Evolutionary conservation across 2,329 filamentous ascomycete species (phyloP).

Genomic region (Beauveria pseudobassiana): DNA sequence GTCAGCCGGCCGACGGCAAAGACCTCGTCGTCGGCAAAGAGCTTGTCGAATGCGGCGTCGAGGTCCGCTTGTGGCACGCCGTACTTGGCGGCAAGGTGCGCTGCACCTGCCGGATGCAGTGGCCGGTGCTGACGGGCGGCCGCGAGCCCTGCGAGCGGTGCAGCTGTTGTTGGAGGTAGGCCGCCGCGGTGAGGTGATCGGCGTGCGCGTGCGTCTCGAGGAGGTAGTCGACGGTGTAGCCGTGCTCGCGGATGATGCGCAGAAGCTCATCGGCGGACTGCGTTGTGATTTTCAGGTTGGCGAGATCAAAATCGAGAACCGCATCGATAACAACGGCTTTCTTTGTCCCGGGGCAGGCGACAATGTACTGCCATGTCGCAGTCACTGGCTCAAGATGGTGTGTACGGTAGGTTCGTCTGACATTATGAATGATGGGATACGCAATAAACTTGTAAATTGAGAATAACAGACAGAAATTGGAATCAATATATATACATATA

Average conservation of each 20-base stretch:
- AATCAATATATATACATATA: neutral
- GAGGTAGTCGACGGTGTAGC: slow-evolving; percentile 43
- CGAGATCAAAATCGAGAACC: slow-evolving; percentile 49
- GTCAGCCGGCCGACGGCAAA: slow-evolving; percentile 43
- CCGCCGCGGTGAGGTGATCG: slow-evolving; percentile 52
- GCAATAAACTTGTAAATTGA: neutral
- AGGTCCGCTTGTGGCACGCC: slow-evolving; percentile 36
- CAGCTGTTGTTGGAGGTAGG: slow-evolving; percentile 46
- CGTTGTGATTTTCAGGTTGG: slow-evolving; percentile 29
- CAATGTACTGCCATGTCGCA: slow-evolving; percentile 53
- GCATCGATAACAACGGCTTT: slow-evolving; percentile 53
- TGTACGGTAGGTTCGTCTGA: slow-evolving; percentile 21
- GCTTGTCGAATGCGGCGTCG: slow-evolving; percentile 39
- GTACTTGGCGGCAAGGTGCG: slow-evolving; percentile 38
- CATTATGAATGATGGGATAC: neutral
- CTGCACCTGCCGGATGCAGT: slow-evolving; percentile 34
- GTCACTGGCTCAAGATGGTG: slow-evolving; percentile 32
- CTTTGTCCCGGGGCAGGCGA: slow-evolving; percentile 43
- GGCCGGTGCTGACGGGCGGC: slow-evolving; percentile 36
- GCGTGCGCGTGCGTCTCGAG: slow-evolving; percentile 58
- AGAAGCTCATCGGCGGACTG: slow-evolving; percentile 45
- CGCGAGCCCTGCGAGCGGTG: slow-evolving; percentile 23
- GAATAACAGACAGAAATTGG: neutral
- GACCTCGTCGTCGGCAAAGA: slow-evolving; percentile 45
- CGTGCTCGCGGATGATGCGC: slow-evolving; percentile 30